These are phyloP conservation scores for Erigeron philadelphicus DNA, from an alignment of 140 eudicot species.

Conservation along the genomic window DNA sequence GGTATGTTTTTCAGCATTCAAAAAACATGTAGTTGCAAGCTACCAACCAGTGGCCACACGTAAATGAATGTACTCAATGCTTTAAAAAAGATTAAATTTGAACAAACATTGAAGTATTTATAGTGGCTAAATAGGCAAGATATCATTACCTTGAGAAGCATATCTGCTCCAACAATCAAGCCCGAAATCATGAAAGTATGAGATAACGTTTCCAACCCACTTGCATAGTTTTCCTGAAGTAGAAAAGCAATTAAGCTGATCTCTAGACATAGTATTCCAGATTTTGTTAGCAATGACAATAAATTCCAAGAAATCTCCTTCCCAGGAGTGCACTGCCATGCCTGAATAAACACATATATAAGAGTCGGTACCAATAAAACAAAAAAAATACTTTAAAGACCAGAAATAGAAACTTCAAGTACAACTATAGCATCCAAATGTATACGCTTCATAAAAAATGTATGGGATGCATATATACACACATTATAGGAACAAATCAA, in stretches of 20 bases:
- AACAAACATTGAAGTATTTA: not conserved
- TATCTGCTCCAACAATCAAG: constrained; percentile 55
- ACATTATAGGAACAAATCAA: not conserved
- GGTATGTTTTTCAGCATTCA: not conserved
- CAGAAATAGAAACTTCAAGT: not conserved
- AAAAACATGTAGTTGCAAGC: not conserved
- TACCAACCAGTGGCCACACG: not conserved
- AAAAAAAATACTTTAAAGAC: not conserved
- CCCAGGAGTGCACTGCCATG: constrained; percentile 68
- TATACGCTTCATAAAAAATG: not conserved
- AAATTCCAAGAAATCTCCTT: constrained; percentile 60
- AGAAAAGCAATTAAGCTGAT: constrained; percentile 70
- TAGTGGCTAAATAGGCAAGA: not conserved
- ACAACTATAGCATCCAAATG: constrained; percentile 5
- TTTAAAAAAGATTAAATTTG: not conserved
- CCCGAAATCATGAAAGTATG: constrained; percentile 70
- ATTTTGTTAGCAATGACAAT: constrained; percentile 55
- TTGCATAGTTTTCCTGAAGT: constrained; percentile 66
- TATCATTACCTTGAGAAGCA: constrained; percentile 61
- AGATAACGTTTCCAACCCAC: constrained; percentile 67
- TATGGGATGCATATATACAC: not conserved
- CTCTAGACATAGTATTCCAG: constrained; percentile 66
- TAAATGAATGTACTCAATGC: not conserved
- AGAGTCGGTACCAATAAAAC: constrained; percentile 13
- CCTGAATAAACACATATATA: constrained; percentile 36